These are phyloP conservation scores for Pyrenophora graminea DNA, from an alignment of 2,329 filamentous ascomycete genomes.

Conservation along the genomic window DNA sequence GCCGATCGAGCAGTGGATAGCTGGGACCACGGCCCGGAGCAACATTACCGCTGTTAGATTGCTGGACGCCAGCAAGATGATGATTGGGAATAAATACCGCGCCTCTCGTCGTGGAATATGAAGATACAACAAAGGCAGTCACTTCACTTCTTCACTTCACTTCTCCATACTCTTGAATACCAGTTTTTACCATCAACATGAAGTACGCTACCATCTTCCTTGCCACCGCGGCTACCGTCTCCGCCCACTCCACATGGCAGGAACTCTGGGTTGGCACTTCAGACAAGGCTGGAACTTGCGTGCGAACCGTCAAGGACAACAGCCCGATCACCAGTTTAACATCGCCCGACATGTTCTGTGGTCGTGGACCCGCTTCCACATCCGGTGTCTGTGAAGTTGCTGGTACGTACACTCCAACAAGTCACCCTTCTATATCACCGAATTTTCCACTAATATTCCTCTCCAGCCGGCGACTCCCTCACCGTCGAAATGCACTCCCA, in stretches of 20 bases:
- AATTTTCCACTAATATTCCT: constrained; percentile 12
- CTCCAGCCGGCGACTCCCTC: constrained; percentile 37
- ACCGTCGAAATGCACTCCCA: constrained; percentile 48
- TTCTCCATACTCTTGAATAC: neutral
- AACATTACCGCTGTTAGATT: constrained; percentile 19
- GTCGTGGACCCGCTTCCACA: constrained; percentile 33
- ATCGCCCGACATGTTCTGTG: constrained; percentile 44
- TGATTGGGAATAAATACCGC: constrained; percentile 17
- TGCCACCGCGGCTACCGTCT: constrained; percentile 40
- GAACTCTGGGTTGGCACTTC: constrained; percentile 43
- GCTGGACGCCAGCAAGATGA: neutral
- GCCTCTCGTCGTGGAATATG: neutral
- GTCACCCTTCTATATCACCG: neutral
- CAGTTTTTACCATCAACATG: constrained; percentile 20
- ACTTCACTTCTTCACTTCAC: neutral
- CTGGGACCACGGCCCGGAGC: constrained; percentile 20
- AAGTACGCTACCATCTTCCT: constrained; percentile 40
- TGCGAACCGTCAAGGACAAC: constrained; percentile 44
- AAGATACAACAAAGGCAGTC: neutral
- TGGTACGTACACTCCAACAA: constrained; percentile 24
- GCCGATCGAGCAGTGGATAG: constrained; percentile 1
- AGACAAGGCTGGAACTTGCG: constrained; percentile 38
- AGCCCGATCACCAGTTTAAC: constrained; percentile 38
- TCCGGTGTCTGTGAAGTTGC: constrained; percentile 40
- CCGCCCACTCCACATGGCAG: constrained; percentile 47